These are phyloP conservation scores for Russula foetens DNA, from an alignment of 768 basidiomycete species.

Conservation along the genomic window DNA sequence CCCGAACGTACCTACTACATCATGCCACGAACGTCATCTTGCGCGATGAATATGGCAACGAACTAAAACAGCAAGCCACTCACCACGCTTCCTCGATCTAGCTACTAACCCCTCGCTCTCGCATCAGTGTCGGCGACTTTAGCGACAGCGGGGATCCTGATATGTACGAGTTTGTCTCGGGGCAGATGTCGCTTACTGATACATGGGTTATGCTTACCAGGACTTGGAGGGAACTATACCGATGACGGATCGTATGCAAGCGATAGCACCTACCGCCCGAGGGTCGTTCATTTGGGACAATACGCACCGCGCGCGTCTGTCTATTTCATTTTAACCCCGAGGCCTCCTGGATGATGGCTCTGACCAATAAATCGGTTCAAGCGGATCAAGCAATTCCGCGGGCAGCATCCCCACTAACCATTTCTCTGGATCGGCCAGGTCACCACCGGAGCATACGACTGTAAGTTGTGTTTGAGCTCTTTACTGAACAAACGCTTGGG, in stretches of 20 bases:
- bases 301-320: constrained; percentile 6
- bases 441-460: constrained; percentile 4
- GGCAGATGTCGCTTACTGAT: neutral
- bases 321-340: neutral
- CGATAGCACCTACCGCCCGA: too few relatives aligned
- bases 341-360: neutral
- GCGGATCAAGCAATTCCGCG: neutral
- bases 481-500: neutral
- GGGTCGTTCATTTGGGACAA: too few relatives aligned
- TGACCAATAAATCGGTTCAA: neutral
- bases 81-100: too few relatives aligned
- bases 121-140: too few relatives aligned
- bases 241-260: too few relatives aligned
- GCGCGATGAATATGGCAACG: constrained; percentile 16
- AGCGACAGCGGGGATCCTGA: neutral
- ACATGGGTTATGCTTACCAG: neutral
- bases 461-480: neutral
- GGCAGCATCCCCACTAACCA: too few relatives aligned
- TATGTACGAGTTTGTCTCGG: too few relatives aligned
- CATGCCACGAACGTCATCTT: constrained; percentile 22
- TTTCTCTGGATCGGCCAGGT: constrained; percentile 14
- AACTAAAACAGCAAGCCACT: too few relatives aligned
- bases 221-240: too few relatives aligned
- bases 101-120: too few relatives aligned
- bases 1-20: too few relatives aligned